Percentiles rank a stretch among this genome's conserved stretches.
Conservation (phyloP, 2,329 filamentous ascomycete genomes). For the Aureobasidium subglaciale region DNA sequence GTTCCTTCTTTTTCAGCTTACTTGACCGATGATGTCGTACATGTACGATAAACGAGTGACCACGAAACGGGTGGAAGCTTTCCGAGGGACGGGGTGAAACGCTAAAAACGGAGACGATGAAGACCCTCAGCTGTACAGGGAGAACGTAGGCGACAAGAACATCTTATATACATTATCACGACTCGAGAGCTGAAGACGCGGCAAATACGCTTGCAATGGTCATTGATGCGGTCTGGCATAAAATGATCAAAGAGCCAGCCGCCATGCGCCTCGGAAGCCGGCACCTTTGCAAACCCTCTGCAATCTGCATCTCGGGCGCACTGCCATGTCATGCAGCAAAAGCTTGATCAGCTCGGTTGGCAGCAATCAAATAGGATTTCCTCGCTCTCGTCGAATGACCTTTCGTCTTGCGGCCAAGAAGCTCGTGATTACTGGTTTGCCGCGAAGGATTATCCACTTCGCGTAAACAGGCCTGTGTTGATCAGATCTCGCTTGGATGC, state of each 20-base stretch:
- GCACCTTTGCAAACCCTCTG: slow-evolving; percentile 3
- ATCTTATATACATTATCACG: slow-evolving; percentile 1
- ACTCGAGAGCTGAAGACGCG: not conserved
- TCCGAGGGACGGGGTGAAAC: slow-evolving; percentile 10
- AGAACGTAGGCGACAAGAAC: not conserved
- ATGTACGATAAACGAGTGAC: slow-evolving; percentile 9
- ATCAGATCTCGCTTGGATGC: slow-evolving; percentile 15
- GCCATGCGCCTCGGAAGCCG: slow-evolving; percentile 9
- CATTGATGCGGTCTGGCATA: slow-evolving; percentile 5
- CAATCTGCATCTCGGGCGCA: not conserved
- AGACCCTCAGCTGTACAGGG: not conserved
- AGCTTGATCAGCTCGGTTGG: slow-evolving; percentile 10
- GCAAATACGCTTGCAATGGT: not conserved
- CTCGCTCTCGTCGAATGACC: slow-evolving; percentile 10
- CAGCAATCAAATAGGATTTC: not conserved
- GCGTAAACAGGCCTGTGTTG: slow-evolving; percentile 1
- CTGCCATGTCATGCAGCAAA: slow-evolving; percentile 9
- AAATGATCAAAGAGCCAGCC: slow-evolving; percentile 6
- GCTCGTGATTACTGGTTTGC: not conserved
- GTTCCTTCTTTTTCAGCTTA: not conserved
- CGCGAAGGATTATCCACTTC: not conserved
- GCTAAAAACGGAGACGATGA: not conserved
- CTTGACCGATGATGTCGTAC: slow-evolving; percentile 10
- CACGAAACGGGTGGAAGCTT: not conserved
- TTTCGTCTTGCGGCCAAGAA: slow-evolving; percentile 5